Base-by-base conservation (phyloP, 495 filamentous ascomycete species). In the Talaromyces liani region DNA sequence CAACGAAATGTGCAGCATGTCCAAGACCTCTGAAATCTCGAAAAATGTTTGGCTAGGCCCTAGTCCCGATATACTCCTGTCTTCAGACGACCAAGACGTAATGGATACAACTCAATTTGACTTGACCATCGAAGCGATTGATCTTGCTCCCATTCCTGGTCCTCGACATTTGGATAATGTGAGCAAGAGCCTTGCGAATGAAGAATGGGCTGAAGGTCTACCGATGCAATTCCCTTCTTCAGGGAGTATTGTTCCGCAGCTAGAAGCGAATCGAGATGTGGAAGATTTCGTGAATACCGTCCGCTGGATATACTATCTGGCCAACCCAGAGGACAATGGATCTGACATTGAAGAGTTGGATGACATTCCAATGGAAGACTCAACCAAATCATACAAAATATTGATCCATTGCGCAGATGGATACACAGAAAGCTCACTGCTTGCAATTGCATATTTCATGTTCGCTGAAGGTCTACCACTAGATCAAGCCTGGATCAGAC, bases 351-450 rank as follows among this genome's bases (percentile, higher is more conserved):
- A 91, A 68, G 68, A 65, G 14, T 84, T 88, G 64, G 87, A 84
- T 6, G 87, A 91, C 67, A 77, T 78, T 41, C 66, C 70, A 34
- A 86, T 79, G 79, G 73, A 58, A 61, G 75, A 70, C 56, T 61
- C 64, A n/a, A 70, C 66, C 39, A 74, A 67, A 61, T 68, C 74
- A 16, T 81, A 85, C 55, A 90, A 85, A 71, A 85, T 97, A 31
- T 81, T 97, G 34, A 91, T 98, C 36, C 92, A 97, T 72, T 97
- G 94, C 72, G 86, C 88, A 1, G 94, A 98, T 75, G 94, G 94
- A 25, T 98, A 98, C 72, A 98, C 94, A 7, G 94, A 98, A 70
- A 93, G 88, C 8, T 91, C 93, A 1, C 76, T 98, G 60, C 80
- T 98, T 4, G 91, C 81, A 10, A 82, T 98, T 36, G 90, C 93